Evolutionary conservation across 148 eudicot species (phyloP).

Genomic region (Spergularia marina): DNA sequence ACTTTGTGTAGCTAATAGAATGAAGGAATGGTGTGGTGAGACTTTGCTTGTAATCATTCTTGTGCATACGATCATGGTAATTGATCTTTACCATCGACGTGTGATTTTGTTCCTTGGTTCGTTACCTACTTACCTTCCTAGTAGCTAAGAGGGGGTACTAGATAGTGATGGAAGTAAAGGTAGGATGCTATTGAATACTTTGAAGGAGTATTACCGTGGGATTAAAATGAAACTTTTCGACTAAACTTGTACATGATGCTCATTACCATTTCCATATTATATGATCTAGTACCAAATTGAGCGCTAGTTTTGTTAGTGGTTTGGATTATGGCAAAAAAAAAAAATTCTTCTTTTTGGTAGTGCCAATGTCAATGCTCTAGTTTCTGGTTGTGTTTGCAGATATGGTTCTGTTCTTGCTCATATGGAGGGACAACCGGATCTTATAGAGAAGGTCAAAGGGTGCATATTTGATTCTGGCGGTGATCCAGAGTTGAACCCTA

Average conservation of each 20-base stretch:
- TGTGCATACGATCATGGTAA: too few relatives aligned
- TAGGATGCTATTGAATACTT: background rate
- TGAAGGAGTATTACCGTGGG: background rate
- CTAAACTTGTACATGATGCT: background rate
- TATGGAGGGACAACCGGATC: constrained; percentile 58
- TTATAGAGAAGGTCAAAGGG: constrained; percentile 73
- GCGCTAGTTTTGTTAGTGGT: background rate
- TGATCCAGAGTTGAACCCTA: constrained; percentile 78
- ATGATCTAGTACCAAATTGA: background rate
- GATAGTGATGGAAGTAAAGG: background rate
- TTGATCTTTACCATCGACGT: background rate
- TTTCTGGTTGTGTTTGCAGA: constrained; percentile 40
- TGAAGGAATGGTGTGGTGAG: too few relatives aligned
- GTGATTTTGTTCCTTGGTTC: background rate
- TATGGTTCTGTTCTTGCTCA: constrained; percentile 78
- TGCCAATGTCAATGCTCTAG: background rate
- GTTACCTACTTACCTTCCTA: background rate
- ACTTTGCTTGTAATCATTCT: too few relatives aligned
- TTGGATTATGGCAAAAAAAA: too few relatives aligned
- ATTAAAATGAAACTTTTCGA: background rate
- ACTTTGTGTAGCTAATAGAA: too few relatives aligned
- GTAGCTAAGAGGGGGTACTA: background rate
- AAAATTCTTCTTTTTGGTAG: background rate
- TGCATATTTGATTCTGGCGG: constrained; percentile 92
- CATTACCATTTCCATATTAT: background rate